Evolutionary conservation across 73 alveolate genomes (phyloP).

Genomic region (Paramecium biaurelia): DNA sequence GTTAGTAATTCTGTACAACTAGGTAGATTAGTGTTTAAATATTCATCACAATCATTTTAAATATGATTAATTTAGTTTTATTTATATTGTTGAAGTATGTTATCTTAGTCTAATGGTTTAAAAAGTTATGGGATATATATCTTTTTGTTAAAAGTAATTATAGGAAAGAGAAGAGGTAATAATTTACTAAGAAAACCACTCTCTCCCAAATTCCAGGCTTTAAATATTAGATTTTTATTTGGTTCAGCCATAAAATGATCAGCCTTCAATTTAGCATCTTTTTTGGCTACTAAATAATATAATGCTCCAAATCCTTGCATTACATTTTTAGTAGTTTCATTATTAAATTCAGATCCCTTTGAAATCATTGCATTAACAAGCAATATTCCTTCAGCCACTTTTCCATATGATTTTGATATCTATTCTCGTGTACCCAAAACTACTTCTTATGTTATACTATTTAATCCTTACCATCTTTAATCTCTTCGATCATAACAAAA

Average conservation of each 20-base stretch:
- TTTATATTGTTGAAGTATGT: slow-evolving; percentile 3
- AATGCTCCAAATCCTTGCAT: slow-evolving; percentile 58
- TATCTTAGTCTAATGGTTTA: neutral
- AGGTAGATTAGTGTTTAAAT: neutral
- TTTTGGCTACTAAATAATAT: slow-evolving; percentile 32
- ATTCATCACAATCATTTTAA: neutral
- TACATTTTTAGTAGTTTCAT: neutral
- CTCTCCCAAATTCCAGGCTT: slow-evolving; percentile 65
- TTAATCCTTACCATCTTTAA: neutral
- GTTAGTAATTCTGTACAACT: neutral
- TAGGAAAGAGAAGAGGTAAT: slow-evolving; percentile 41
- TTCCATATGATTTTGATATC: slow-evolving; percentile 2
- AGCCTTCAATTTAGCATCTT: slow-evolving; percentile 48
- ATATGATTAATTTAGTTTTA: slow-evolving; percentile 39
- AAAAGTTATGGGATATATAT: slow-evolving; percentile 23
- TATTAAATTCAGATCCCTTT: slow-evolving; percentile 56
- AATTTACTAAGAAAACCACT: slow-evolving; percentile 19
- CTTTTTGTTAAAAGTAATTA: slow-evolving; percentile 25
- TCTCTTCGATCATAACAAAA: neutral
- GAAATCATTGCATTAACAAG: slow-evolving; percentile 61
- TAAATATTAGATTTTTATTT: neutral
- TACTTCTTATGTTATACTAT: neutral
- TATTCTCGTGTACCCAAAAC: slow-evolving; percentile 11
- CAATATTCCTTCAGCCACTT: slow-evolving; percentile 45
- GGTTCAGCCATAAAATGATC: slow-evolving; percentile 61